Conservation (phyloP, 371 early-diverging fungal genomes). For the Rhizopus sp. region DNA sequence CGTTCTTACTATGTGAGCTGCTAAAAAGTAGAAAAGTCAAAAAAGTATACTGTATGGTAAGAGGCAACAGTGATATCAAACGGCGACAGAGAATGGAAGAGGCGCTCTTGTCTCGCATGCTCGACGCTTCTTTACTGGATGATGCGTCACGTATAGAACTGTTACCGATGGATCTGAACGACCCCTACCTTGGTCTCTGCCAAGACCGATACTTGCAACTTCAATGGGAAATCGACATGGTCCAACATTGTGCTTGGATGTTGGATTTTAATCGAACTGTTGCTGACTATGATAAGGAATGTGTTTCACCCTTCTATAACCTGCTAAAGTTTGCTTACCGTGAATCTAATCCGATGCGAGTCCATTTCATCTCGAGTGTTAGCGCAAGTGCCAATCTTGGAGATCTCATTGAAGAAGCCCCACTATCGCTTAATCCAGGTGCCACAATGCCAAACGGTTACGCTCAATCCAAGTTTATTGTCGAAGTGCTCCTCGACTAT, state of each 20-base stretch:
- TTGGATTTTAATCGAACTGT: slow-evolving; percentile 30
- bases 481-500: slow-evolving; percentile 28
- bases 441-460: slow-evolving; percentile 43
- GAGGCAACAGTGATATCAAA: slow-evolving; percentile 13
- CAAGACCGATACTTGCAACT: slow-evolving; percentile 15
- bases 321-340: slow-evolving; percentile 31
- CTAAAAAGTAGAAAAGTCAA: slow-evolving; percentile 20
- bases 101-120: slow-evolving; percentile 27
- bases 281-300: slow-evolving; percentile 30
- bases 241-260: slow-evolving; percentile 33
- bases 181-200: slow-evolving; percentile 27
- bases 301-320: slow-evolving; percentile 28
- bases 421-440: slow-evolving; percentile 20
- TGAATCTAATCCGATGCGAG: slow-evolving; percentile 21
- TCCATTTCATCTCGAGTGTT: slow-evolving; percentile 32
- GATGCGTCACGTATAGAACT: slow-evolving; percentile 10
- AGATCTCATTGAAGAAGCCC: slow-evolving; percentile 17
- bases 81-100: slow-evolving; percentile 21
- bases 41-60: slow-evolving; percentile 33
- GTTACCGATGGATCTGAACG: slow-evolving; percentile 17
- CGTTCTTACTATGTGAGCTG: slow-evolving; percentile 31
- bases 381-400: slow-evolving; percentile 11
- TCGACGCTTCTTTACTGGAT: slow-evolving; percentile 10
- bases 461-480: slow-evolving; percentile 40
- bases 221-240: slow-evolving; percentile 24